Evolutionary conservation across 1,284 basidiomycete species (phyloP).

Genomic region (Heterobasidion occidentale): DNA sequence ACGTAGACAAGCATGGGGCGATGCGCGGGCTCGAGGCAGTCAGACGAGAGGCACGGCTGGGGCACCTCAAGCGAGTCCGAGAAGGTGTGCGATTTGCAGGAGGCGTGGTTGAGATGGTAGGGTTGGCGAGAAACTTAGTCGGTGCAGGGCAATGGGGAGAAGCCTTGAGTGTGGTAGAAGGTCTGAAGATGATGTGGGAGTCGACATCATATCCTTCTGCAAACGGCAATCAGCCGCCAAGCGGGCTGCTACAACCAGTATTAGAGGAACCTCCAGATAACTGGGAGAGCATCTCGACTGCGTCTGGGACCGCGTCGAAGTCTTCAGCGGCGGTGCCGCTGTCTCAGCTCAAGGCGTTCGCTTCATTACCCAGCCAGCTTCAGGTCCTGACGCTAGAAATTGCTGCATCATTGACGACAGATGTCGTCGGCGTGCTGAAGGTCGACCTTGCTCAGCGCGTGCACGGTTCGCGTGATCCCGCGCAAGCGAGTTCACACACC

Average conservation of each 20-base stretch:
- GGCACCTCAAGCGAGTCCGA: conserved; percentile 49
- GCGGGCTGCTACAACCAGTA: conserved; percentile 18
- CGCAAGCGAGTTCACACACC: conserved; percentile 23
- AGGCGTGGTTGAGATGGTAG: conserved; percentile 69
- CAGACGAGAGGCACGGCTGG: conserved; percentile 46
- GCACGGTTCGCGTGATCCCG: conserved; percentile 14
- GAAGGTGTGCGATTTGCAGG: conserved; percentile 61
- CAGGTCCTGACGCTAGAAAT: conserved; percentile 64
- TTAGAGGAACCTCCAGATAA: conserved; percentile 24
- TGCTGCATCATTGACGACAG: conserved; percentile 68
- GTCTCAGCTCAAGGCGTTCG: conserved; percentile 63
- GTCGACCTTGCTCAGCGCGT: conserved; percentile 58
- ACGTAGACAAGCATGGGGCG: conserved; percentile 75
- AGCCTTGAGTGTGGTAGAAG: conserved; percentile 72
- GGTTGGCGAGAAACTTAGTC: conserved; percentile 64
- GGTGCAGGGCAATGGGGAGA: conserved; percentile 81
- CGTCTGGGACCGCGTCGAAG: conserved; percentile 2
- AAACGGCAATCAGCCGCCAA: neutral
- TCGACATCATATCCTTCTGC: conserved; percentile 6
- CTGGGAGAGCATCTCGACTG: conserved; percentile 2
- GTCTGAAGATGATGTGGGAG: conserved; percentile 65
- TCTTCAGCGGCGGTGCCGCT: conserved; percentile 33
- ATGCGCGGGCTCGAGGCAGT: conserved; percentile 67
- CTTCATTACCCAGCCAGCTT: conserved; percentile 63
- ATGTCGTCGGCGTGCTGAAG: conserved; percentile 66